Evolutionary conservation across 306 rosid genomes (phyloP).

Genomic region (Prunus davidiana): DNA sequence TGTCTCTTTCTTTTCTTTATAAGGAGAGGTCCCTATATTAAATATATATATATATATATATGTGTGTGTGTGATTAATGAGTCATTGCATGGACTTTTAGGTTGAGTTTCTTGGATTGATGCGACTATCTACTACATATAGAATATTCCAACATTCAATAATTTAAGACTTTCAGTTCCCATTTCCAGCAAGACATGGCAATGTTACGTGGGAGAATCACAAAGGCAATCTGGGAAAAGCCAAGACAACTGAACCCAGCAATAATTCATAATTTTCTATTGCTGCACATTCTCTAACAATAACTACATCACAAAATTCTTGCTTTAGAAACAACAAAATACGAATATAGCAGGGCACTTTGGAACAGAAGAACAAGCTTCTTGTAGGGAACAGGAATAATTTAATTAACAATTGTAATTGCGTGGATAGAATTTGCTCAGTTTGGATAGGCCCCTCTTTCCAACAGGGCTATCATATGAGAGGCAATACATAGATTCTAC

Average conservation of each 20-base stretch:
- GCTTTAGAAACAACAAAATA: background rate
- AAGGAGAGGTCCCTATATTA: no score
- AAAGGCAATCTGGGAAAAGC: background rate
- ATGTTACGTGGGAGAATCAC: background rate
- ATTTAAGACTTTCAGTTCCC: background rate
- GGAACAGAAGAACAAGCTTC: background rate
- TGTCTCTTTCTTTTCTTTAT: background rate
- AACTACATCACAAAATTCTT: background rate
- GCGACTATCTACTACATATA: background rate
- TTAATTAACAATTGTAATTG: background rate
- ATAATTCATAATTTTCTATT: background rate
- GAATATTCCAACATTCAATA: background rate
- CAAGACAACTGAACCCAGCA: background rate
- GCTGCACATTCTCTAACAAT: background rate
- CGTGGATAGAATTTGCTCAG: background rate
- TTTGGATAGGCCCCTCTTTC: conserved; percentile 8
- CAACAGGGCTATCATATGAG: background rate
- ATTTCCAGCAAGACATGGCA: no score
- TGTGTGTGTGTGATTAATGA: background rate
- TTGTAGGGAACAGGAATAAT: background rate
- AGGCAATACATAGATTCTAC: conserved; percentile 25
- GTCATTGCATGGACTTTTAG: background rate
- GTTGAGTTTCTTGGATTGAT: background rate
- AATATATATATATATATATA: no score
- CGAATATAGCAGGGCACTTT: background rate